Base-by-base conservation (phyloP, 2,329 filamentous ascomycete species). In the Dactylonectria macrodidyma region DNA sequence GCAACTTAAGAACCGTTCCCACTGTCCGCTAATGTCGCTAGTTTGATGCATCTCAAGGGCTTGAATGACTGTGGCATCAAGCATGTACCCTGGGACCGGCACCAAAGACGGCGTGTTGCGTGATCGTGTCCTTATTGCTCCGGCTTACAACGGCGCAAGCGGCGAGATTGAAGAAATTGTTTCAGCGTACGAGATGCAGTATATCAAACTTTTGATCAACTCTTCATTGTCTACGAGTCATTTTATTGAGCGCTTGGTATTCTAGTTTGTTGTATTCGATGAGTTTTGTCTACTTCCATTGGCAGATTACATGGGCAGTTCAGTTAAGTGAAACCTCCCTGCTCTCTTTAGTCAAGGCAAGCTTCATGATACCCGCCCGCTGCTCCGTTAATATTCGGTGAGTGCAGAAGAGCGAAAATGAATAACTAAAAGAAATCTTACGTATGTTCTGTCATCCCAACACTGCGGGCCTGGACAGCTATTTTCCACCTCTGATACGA, bases 61-160 rank as follows among this genome's bases (percentile, higher is more conserved):
- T 75, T 85, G 11, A 73, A 79, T 4, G 68, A 70, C 24, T 84
- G 86, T 51, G 82, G 85, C 48, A 86, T 83, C 4, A 84, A 84
- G 86, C 62, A 84, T 92, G 3, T 87, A 75, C 48, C 76, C 75
- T 6, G 74, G 73, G 3, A 75, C 41, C 3, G 76, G 75, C 3
- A 76, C 72, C 2, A 66, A 67, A 19, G 70, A 77, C 26, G 76
- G 76, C 0, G 34, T 69, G 9, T 24, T 54, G 1, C 75, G 76
- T 8, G 76, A 77, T n/a, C 71, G 76, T 8, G 67, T 75, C 11
- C 56, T 75, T 9, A 58, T 77, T 9, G 69, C 73, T 2, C 76
- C 87, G 2, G 84, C 89, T 1, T 91, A 84, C 67, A 85, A 64
- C 76, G 80, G 10, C 75, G 80, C 51, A 75, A 78, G 68, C 58